phyloP scores from a whole-genome alignment of 2,329 filamentous ascomycete species.

The Diaporthe ampelina region DNA sequence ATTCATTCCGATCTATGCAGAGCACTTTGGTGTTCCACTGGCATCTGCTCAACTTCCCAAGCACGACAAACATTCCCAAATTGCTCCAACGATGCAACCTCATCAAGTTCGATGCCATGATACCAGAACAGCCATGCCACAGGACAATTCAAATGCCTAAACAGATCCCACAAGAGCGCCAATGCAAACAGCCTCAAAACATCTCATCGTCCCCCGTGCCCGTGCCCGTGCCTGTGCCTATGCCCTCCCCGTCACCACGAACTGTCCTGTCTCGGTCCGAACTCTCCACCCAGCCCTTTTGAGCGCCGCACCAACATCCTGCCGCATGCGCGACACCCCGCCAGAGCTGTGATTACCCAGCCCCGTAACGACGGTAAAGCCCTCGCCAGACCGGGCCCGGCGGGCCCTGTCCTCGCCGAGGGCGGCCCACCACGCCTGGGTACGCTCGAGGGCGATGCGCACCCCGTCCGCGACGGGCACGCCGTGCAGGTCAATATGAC shows the following conservation, averaged over 20 bases:
- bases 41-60: neutral
- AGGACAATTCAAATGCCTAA: neutral
- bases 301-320: slow-evolving; percentile 83
- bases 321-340: slow-evolving; percentile 81
- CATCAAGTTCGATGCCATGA: neutral
- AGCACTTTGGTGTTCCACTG: neutral
- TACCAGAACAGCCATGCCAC: neutral
- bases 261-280: slow-evolving; percentile 77
- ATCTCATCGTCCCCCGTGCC: neutral
- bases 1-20: neutral
- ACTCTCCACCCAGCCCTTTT: slow-evolving; percentile 87
- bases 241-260: slow-evolving; percentile 74
- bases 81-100: slow-evolving; percentile 17
- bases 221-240: too few relatives aligned
- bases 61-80: neutral
- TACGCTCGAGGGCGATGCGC: slow-evolving; percentile 78
- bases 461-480: slow-evolving; percentile 85
- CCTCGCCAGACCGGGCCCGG: slow-evolving; percentile 57
- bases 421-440: slow-evolving; percentile 81
- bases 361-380: slow-evolving; percentile 85
- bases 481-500: slow-evolving; percentile 84
- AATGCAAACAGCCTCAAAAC: neutral
- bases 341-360: slow-evolving; percentile 82
- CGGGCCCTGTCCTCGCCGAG: slow-evolving; percentile 75
- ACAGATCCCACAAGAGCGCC: neutral